Conservation (phyloP, 139 green algal species). For the Chlamydomonas sp. region DNA sequence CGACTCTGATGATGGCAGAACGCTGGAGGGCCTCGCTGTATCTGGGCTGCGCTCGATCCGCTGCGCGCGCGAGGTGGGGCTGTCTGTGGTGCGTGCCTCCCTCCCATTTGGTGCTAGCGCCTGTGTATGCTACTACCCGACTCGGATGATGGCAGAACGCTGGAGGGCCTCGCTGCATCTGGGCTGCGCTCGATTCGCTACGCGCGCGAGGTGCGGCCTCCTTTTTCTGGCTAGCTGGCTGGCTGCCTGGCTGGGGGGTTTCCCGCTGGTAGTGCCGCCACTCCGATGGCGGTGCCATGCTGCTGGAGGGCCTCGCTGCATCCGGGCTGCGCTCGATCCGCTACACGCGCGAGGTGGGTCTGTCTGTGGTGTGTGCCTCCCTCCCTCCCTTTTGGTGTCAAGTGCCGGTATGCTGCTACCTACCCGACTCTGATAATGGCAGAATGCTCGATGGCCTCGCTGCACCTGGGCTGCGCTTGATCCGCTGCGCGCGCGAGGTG, state of each 20-base stretch:
- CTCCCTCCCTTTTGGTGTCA: not conserved
- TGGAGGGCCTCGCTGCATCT: not conserved
- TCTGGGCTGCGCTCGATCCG: not conserved
- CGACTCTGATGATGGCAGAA: too few relatives aligned
- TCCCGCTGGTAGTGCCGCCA: not conserved
- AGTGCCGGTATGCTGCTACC: not conserved
- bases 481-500: not conserved
- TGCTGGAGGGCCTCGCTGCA: constrained; percentile 85
- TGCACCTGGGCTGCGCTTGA: not conserved
- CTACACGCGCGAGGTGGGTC: constrained; percentile 77
- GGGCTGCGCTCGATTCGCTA: not conserved
- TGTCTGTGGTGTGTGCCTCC: not conserved
- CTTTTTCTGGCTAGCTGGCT: not conserved
- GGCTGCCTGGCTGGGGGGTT: not conserved
- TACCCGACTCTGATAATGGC: not conserved
- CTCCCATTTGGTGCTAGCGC: not conserved
- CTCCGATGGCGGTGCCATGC: not conserved
- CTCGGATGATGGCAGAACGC: too few relatives aligned
- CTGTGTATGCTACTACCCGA: not conserved
- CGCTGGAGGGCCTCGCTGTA: not conserved
- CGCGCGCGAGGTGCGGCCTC: constrained; percentile 49
- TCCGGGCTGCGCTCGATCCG: constrained; percentile 87
- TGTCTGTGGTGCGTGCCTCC: not conserved
- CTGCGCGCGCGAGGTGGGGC: constrained; percentile 49
- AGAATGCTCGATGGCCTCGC: not conserved